These are phyloP conservation scores for Rhynchosporium graminicola DNA, from an alignment of 2,329 filamentous ascomycete genomes.

Conservation along the genomic window DNA sequence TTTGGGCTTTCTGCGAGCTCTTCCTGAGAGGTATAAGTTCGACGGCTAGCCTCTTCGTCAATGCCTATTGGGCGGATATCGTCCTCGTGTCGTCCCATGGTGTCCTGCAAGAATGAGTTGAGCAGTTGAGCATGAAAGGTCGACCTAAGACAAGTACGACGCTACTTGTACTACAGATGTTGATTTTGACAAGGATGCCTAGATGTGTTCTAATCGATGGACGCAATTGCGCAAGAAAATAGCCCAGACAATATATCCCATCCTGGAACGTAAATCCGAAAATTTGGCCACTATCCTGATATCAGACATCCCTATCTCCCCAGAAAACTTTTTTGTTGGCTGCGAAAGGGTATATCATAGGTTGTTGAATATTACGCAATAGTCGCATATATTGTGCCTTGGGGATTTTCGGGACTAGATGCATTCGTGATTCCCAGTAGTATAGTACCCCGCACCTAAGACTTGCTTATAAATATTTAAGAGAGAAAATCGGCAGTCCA, in stretches of 20 bases:
- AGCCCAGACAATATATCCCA: background rate
- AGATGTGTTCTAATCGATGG: slow-evolving; percentile 6
- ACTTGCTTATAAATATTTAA: background rate
- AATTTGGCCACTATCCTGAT: background rate
- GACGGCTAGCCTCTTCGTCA: slow-evolving; percentile 19
- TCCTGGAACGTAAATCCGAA: background rate
- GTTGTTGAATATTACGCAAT: slow-evolving; percentile 15
- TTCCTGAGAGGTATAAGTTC: slow-evolving; percentile 17
- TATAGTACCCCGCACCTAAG: background rate
- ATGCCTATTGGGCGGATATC: slow-evolving; percentile 8
- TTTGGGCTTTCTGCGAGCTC: slow-evolving; percentile 28
- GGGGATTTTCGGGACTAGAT: background rate
- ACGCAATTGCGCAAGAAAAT: background rate
- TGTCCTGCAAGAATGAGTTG: slow-evolving; percentile 1
- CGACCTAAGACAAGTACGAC: background rate
- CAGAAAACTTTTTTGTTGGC: background rate
- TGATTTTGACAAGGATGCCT: background rate
- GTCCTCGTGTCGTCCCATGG: slow-evolving; percentile 26
- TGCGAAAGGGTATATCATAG: background rate
- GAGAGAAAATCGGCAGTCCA: background rate
- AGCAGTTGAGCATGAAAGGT: background rate
- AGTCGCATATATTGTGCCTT: slow-evolving; percentile 19
- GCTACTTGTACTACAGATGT: slow-evolving; percentile 7
- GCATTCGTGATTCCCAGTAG: background rate
- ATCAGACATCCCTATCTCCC: background rate